A percentile compares a stretch with the other conserved stretches of the same genome.
phyloP scores from a whole-genome alignment of 805 yeast species.

The Priceomyces castillae region DNA sequence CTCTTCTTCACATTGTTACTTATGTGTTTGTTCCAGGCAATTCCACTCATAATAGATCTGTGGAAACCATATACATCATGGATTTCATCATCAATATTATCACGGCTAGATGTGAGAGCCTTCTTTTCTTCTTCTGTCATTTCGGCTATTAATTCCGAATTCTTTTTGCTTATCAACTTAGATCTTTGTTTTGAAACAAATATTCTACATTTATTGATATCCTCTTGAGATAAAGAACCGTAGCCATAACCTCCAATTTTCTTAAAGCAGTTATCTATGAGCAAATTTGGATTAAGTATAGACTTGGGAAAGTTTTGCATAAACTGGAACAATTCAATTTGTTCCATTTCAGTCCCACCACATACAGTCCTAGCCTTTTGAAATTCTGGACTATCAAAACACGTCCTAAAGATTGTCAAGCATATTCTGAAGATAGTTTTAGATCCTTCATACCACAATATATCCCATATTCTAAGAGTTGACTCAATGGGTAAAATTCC shows the following conservation, averaged over 20 bases:
- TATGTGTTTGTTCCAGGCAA: slow-evolving; percentile 61
- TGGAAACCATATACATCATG: slow-evolving; percentile 47
- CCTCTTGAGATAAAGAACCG: slow-evolving; percentile 78
- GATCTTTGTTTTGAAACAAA: slow-evolving; percentile 68
- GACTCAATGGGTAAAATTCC: slow-evolving; percentile 89
- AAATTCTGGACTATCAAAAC: slow-evolving; percentile 63
- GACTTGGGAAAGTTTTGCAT: slow-evolving; percentile 80
- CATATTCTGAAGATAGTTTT: slow-evolving; percentile 81
- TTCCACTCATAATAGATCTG: slow-evolving; percentile 49
- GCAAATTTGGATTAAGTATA: slow-evolving; percentile 62
- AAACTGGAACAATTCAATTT: slow-evolving; percentile 66
- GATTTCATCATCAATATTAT: slow-evolving; percentile 25
- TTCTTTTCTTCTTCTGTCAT: slow-evolving; percentile 40
- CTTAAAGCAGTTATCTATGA: slow-evolving; percentile 74
- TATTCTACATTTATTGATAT: slow-evolving; percentile 71
- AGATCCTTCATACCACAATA: slow-evolving; percentile 88
- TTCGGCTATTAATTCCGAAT: slow-evolving; percentile 28
- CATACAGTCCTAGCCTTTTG: slow-evolving; percentile 15
- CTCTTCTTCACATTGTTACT: slow-evolving; percentile 51
- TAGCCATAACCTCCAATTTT: slow-evolving; percentile 61
- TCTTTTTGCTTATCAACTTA: slow-evolving; percentile 29
- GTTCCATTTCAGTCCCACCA: slow-evolving; percentile 34
- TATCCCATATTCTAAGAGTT: slow-evolving; percentile 90
- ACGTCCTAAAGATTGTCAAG: slow-evolving; percentile 70
- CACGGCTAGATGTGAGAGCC: slow-evolving; percentile 18